phyloP scores from a whole-genome alignment of 768 basidiomycete species.

The Lactarius indigo region DNA sequence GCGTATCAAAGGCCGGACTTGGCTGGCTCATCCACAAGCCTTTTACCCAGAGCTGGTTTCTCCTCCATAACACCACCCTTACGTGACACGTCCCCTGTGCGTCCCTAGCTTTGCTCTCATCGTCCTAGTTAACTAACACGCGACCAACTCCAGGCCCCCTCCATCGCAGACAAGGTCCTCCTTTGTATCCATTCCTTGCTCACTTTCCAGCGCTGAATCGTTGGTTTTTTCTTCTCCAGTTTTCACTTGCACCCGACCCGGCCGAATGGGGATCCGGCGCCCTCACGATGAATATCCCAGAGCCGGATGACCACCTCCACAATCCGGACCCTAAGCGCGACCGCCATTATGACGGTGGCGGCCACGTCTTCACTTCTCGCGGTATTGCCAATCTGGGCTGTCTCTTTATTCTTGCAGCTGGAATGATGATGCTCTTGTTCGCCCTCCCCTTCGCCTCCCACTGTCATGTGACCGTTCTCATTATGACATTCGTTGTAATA shows the following conservation, averaged over 20 bases:
- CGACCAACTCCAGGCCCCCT: slow-evolving; percentile 5
- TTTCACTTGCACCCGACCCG: slow-evolving; percentile 40
- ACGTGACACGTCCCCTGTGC: background rate
- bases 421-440: slow-evolving; percentile 53
- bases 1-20: slow-evolving; percentile 20
- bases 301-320: slow-evolving; percentile 62
- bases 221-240: slow-evolving; percentile 30
- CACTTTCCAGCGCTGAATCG: background rate
- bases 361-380: slow-evolving; percentile 55
- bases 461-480: background rate
- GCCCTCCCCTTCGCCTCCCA: slow-evolving; percentile 29
- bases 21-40: slow-evolving; percentile 18
- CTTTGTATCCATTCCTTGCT: background rate
- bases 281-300: slow-evolving; percentile 42
- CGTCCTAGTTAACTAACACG: background rate
- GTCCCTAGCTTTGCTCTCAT: background rate
- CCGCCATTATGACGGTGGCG: slow-evolving; percentile 50
- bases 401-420: slow-evolving; percentile 50
- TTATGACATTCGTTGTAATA: background rate
- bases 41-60: slow-evolving; percentile 10
- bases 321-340: slow-evolving; percentile 58
- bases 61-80: background rate
- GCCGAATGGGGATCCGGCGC: slow-evolving; percentile 49
- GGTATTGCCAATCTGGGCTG: slow-evolving; percentile 69
- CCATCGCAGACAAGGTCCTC: slow-evolving; percentile 20